phyloP scores from a whole-genome alignment of 352 stramenopile species.

The Plasmopara viticola region DNA sequence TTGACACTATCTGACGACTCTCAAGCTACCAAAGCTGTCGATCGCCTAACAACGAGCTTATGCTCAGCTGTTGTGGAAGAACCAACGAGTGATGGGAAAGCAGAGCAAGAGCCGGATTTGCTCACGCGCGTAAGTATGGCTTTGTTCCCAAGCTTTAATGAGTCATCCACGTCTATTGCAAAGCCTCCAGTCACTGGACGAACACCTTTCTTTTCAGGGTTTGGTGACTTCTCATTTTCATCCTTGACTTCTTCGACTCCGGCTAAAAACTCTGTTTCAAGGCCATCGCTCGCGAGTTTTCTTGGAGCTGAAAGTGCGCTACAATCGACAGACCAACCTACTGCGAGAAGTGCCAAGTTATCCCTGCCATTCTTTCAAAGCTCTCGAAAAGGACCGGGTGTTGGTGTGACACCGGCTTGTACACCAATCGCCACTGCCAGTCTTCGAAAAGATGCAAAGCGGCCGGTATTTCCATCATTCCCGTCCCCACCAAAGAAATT shows the following conservation, averaged over 20 bases:
- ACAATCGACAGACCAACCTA: conserved; percentile 12
- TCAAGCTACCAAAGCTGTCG: conserved; percentile 15
- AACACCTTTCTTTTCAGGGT: conserved; percentile 20
- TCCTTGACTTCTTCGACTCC: conserved; percentile 19
- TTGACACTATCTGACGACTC: conserved; percentile 19
- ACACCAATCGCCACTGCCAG: conserved; percentile 66
- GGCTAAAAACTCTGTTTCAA: conserved; percentile 18
- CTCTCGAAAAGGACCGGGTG: conserved; percentile 45
- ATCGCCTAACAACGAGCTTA: conserved; percentile 23
- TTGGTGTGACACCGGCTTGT: conserved; percentile 51
- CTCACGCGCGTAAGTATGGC: conserved; percentile 22
- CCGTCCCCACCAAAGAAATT: conserved; percentile 20
- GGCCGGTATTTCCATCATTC: conserved; percentile 47
- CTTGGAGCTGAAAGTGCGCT: conserved; percentile 13
- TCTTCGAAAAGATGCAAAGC: conserved; percentile 63
- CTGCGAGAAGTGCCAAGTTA: conserved; percentile 30
- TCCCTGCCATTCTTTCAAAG: conserved; percentile 68
- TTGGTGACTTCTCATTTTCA: conserved; percentile 24
- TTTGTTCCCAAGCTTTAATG: conserved; percentile 21
- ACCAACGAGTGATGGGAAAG: conserved; percentile 1
- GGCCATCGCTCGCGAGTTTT: conserved; percentile 22
- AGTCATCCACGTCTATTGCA: conserved; percentile 7
- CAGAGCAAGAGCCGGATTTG: conserved; percentile 18
- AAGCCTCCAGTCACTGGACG: conserved; percentile 18
- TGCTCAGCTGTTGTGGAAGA: not conserved